These are phyloP conservation scores for Puccinia sorghi DNA, from an alignment of 1,284 basidiomycete species.

Conservation along the genomic window DNA sequence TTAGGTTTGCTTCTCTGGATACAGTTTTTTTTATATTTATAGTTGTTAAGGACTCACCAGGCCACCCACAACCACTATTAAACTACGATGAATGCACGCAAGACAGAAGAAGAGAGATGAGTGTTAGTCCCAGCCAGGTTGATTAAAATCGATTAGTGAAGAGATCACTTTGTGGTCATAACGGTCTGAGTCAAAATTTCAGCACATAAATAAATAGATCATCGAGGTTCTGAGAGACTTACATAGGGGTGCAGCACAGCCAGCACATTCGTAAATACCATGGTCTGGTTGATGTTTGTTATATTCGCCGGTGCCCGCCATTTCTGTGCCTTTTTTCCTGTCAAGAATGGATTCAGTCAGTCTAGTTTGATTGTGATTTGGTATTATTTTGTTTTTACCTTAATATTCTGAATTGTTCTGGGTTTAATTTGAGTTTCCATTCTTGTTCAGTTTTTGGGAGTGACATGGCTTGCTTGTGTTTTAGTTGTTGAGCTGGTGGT, in stretches of 20 bases:
- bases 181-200: constrained; percentile 22
- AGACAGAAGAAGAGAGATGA: neutral
- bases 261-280: constrained; percentile 58
- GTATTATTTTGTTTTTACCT: neutral
- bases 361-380: neutral
- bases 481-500: neutral
- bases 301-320: constrained; percentile 33
- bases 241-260: constrained; percentile 59
- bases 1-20: neutral
- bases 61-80: constrained; percentile 61
- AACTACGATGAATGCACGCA: constrained; percentile 54
- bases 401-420: constrained; percentile 43
- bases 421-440: constrained; percentile 37
- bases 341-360: neutral
- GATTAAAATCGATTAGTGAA: neutral
- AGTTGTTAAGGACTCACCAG: constrained; percentile 49
- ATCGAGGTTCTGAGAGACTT: constrained; percentile 45
- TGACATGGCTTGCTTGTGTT: neutral
- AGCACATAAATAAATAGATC: constrained; percentile 30
- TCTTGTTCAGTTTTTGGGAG: constrained; percentile 40
- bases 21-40: neutral
- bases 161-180: constrained; percentile 40
- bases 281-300: constrained; percentile 31
- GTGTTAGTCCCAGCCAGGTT: neutral
- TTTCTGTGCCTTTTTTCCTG: constrained; percentile 38